Conservation (phyloP, 2,329 filamentous ascomycete genomes). For the Dothiorella sarmentorum region DNA sequence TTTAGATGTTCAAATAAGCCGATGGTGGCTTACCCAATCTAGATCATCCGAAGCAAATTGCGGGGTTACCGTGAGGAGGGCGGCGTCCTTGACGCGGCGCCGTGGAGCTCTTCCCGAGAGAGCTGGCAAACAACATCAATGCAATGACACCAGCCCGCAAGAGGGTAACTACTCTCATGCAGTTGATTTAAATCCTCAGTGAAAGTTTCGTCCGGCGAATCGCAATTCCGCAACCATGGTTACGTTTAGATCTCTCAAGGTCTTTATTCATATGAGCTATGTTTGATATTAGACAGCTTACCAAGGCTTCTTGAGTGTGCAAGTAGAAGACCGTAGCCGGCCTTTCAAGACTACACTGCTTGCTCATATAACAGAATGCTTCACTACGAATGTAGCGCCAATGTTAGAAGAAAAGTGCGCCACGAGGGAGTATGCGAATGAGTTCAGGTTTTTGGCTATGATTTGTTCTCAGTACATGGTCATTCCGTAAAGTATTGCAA, state of each 20-base stretch:
- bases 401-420: constrained; percentile 55
- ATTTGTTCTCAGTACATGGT: no score
- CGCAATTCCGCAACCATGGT: background rate
- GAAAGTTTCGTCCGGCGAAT: no score
- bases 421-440: constrained; percentile 54
- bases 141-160: no score
- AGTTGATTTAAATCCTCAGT: no score
- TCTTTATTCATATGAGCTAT: background rate
- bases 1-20: background rate
- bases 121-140: background rate
- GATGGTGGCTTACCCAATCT: background rate
- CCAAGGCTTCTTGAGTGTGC: background rate
- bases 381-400: no score
- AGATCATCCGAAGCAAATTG: background rate
- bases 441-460: no score
- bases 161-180: no score
- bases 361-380: background rate
- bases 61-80: constrained; percentile 2
- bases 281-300: background rate
- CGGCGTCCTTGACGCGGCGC: background rate
- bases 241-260: background rate
- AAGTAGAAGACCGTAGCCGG: background rate
- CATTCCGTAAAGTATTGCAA: constrained; percentile 58
- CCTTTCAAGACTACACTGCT: background rate
- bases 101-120: constrained; percentile 1